Conservation (phyloP, 441 rosid genomes). For the Breynia disticha region DNA sequence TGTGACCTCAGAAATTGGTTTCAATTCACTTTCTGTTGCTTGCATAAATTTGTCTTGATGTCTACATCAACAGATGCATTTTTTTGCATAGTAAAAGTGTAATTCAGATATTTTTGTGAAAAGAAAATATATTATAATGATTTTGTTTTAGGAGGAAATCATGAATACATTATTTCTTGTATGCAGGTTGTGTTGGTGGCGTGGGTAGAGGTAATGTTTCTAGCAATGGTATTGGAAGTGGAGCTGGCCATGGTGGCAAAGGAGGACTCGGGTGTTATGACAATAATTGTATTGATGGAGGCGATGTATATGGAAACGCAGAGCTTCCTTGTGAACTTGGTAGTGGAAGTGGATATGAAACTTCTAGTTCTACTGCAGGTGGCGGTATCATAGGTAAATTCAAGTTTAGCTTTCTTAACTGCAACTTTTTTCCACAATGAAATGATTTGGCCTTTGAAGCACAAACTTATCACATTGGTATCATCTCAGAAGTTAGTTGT, state of each 20-base stretch:
- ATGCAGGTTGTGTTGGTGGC: conserved; percentile 96
- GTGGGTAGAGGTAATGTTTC: conserved; percentile 69
- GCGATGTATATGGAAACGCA: conserved; percentile 73
- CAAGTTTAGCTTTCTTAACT: background rate
- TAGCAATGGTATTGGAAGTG: conserved; percentile 80
- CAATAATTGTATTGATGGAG: conserved; percentile 57
- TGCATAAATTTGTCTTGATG: too few species aligned
- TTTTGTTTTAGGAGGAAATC: conserved; percentile 10
- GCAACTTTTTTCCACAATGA: background rate
- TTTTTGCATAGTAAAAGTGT: too few species aligned
- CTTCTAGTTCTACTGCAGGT: conserved; percentile 63
- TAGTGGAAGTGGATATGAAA: conserved; percentile 96
- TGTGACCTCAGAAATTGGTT: conserved; percentile 1
- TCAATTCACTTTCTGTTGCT: conserved; percentile 1
- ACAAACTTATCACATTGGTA: too few species aligned
- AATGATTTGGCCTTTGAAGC: background rate
- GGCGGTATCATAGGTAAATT: conserved; percentile 91
- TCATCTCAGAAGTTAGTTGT: too few species aligned
- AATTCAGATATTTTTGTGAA: background rate
- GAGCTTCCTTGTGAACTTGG: conserved; percentile 99
- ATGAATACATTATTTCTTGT: conserved; percentile 13
- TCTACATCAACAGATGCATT: too few species aligned
- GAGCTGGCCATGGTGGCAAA: conserved; percentile 98
- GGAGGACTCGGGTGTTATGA: conserved; percentile 83
- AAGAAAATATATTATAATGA: background rate